A percentile compares a stretch with the other conserved stretches of the same genome.
Conservation (phyloP, 768 basidiomycete species). For the Pisolithus sp. region DNA sequence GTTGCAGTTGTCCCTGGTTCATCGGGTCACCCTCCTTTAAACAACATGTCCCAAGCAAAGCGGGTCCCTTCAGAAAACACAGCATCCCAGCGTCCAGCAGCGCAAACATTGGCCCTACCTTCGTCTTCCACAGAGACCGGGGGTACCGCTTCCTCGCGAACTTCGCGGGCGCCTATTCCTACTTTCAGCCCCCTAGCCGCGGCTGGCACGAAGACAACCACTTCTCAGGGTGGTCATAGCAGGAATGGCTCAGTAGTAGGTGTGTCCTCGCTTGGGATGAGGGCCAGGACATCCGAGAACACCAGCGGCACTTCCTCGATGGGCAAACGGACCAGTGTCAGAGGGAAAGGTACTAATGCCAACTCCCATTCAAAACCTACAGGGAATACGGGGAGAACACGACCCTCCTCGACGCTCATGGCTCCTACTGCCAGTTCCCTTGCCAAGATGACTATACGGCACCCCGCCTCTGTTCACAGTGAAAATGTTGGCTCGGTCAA, state of each 20-base stretch:
- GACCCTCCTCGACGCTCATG: conserved; percentile 46
- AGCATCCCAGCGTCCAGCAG: conserved; percentile 4
- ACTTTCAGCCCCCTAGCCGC: conserved; percentile 10
- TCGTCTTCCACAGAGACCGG: conserved; percentile 4
- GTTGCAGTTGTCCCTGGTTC: conserved; percentile 12
- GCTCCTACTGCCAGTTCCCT: conserved; percentile 76
- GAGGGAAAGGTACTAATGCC: background rate
- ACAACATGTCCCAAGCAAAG: conserved; percentile 9
- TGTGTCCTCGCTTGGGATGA: conserved; percentile 37
- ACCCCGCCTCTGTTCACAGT: conserved; percentile 8
- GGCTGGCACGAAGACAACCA: conserved; percentile 11
- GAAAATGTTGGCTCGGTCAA: conserved; percentile 12
- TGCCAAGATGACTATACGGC: conserved; percentile 40
- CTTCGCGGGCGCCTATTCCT: conserved; percentile 16
- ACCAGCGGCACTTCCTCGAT: conserved; percentile 22
- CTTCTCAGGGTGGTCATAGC: conserved; percentile 9
- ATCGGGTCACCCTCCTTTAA: conserved; percentile 14
- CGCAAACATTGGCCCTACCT: conserved; percentile 7
- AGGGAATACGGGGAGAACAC: conserved; percentile 14
- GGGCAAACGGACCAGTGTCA: conserved; percentile 20
- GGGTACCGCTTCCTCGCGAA: conserved; percentile 11
- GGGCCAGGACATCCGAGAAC: conserved; percentile 20
- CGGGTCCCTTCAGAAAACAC: conserved; percentile 13
- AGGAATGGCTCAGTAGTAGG: conserved; percentile 15
- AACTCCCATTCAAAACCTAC: conserved; percentile 6